Percentiles rank a stretch among this genome's conserved stretches.
These are phyloP conservation scores for Emmonsiellopsis sp. DNA, from an alignment of 2,329 filamentous ascomycete species.

Conservation along the genomic window DNA sequence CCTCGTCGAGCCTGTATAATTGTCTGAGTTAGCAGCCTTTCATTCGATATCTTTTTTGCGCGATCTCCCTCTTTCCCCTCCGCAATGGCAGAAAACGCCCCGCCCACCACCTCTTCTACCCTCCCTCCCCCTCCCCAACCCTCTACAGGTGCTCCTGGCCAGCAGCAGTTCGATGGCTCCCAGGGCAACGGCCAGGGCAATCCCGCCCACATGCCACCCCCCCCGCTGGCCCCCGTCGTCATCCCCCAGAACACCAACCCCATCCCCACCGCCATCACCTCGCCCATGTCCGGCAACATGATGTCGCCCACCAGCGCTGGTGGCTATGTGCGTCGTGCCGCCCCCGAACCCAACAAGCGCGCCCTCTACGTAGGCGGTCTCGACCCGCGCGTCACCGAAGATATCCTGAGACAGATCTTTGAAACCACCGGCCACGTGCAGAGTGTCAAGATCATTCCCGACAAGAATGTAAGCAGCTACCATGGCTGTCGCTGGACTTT, in stretches of 20 bases:
- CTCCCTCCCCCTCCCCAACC: conserved; percentile 62
- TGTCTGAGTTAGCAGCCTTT: conserved; percentile 14
- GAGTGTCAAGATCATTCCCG: conserved; percentile 98
- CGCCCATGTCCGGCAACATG: conserved; percentile 67
- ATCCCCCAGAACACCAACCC: conserved; percentile 96
- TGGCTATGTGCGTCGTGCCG: conserved; percentile 76
- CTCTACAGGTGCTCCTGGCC: conserved; percentile 61
- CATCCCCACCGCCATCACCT: conserved; percentile 85
- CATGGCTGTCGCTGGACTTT: background rate
- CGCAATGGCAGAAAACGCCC: conserved; percentile 70
- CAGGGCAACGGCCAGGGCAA: conserved; percentile 61
- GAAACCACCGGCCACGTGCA: conserved; percentile 97
- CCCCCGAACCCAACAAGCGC: conserved; percentile 96
- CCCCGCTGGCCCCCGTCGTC: conserved; percentile 70
- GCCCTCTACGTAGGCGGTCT: conserved; percentile 92
- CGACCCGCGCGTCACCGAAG: conserved; percentile 90
- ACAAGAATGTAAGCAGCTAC: conserved; percentile 79
- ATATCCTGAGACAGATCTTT: conserved; percentile 94
- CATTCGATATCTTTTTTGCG: conserved; percentile 15
- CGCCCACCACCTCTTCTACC: conserved; percentile 53
- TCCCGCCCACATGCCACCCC: conserved; percentile 75
- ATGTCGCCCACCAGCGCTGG: conserved; percentile 79
- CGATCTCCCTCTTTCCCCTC: conserved; percentile 15
- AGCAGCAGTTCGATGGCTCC: conserved; percentile 57
- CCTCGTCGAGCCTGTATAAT: conserved; percentile 5